Conservation (phyloP, 805 yeast genomes). For the Myxozyma mucilagina region DNA sequence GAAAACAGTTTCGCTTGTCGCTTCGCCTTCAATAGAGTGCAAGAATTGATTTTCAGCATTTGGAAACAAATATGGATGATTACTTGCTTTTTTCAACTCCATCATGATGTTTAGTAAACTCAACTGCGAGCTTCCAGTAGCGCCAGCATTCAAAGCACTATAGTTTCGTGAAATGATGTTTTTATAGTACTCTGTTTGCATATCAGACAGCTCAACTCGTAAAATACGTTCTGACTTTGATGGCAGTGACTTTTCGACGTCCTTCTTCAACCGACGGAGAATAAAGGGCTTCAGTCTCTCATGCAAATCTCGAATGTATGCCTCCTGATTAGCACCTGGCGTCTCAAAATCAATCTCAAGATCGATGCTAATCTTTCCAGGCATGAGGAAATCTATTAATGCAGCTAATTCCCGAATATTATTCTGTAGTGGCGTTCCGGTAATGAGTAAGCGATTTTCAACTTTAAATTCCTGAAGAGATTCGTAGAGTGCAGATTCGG, state of each 20-base stretch:
- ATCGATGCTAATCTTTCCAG: slow-evolving; percentile 85
- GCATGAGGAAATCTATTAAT: slow-evolving; percentile 90
- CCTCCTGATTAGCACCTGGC: slow-evolving; percentile 84
- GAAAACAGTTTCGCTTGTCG: slow-evolving; percentile 58
- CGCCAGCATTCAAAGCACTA: slow-evolving; percentile 83
- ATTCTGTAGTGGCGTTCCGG: slow-evolving; percentile 98
- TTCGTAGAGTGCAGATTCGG: slow-evolving; percentile 90
- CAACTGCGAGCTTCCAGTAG: slow-evolving; percentile 71
- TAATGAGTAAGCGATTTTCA: slow-evolving; percentile 80
- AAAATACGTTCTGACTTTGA: slow-evolving; percentile 93
- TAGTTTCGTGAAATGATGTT: slow-evolving; percentile 92
- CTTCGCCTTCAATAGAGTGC: slow-evolving; percentile 42
- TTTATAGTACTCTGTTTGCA: slow-evolving; percentile 92
- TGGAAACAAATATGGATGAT: slow-evolving; percentile 94
- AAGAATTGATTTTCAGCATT: slow-evolving; percentile 83
- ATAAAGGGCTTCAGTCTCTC: slow-evolving; percentile 86
- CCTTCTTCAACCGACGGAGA: slow-evolving; percentile 89
- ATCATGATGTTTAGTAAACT: slow-evolving; percentile 89
- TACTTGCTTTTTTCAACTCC: slow-evolving; percentile 93
- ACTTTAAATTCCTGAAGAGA: slow-evolving; percentile 80
- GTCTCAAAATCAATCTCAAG: slow-evolving; percentile 94
- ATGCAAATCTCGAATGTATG: slow-evolving; percentile 83
- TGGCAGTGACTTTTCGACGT: slow-evolving; percentile 95
- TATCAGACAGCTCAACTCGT: slow-evolving; percentile 90
- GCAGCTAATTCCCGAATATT: slow-evolving; percentile 95